These are phyloP conservation scores for Fraxinus paxiana DNA, from an alignment of 305 asterid species.

Conservation along the genomic window DNA sequence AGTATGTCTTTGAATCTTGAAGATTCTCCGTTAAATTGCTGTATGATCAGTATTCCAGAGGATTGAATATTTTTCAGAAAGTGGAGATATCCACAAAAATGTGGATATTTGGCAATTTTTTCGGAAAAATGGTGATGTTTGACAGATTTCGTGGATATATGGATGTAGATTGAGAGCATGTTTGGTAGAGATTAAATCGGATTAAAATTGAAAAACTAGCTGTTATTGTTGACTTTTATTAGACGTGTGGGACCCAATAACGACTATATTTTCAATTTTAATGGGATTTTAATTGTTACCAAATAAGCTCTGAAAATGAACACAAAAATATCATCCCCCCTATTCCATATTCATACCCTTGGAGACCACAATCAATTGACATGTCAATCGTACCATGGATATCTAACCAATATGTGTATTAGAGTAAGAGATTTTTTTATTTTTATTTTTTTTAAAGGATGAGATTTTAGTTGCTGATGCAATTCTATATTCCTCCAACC, in stretches of 20 bases:
- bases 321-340: neutral
- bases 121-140: neutral
- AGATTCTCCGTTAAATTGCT: neutral
- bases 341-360: neutral
- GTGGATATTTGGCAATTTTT: neutral
- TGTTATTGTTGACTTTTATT: too few species aligned
- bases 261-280: too few species aligned
- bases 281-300: too few species aligned
- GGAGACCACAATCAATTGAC: neutral
- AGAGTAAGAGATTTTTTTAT: neutral
- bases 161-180: neutral
- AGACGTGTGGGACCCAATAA: too few species aligned
- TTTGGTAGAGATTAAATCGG: too few species aligned
- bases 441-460: neutral
- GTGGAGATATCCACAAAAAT: neutral
- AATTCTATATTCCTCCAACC: slow-evolving; percentile 7
- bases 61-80: neutral
- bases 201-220: too few species aligned
- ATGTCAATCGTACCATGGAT: neutral
- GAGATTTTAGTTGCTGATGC: neutral
- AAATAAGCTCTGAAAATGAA: neutral
- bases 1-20: neutral
- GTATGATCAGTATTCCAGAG: neutral
- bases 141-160: neutral
- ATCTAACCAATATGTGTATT: neutral